Conservation (phyloP, 208 protist species). For the Trichomonas gallinae region DNA sequence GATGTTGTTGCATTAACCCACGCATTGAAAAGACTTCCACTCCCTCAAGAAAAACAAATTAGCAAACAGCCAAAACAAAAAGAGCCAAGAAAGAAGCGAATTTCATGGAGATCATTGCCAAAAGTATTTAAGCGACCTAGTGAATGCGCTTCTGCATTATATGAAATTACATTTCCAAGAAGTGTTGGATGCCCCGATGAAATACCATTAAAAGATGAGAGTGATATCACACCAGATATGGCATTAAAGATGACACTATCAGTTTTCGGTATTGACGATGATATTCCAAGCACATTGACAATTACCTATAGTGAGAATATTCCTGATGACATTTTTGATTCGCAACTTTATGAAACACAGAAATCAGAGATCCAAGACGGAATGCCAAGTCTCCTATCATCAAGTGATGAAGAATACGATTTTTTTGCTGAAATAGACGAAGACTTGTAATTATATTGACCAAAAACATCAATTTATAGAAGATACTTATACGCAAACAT, state of each 20-base stretch:
- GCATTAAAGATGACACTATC: background rate
- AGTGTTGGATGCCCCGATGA: background rate
- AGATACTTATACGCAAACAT: too few relatives aligned
- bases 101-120: background rate
- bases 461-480: too few relatives aligned
- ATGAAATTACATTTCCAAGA: background rate
- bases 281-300: background rate
- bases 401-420: background rate
- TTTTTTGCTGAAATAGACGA: background rate
- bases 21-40: background rate
- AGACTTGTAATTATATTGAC: background rate
- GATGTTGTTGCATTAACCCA: background rate
- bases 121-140: background rate
- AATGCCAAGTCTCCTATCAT: background rate
- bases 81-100: background rate
- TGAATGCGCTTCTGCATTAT: background rate
- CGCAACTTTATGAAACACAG: background rate
- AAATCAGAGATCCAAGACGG: background rate
- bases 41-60: background rate
- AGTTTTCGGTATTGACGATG: background rate
- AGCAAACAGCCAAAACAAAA: background rate
- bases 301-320: background rate
- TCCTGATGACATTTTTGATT: background rate
- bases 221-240: background rate
- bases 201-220: background rate